Percentiles rank a stretch among this genome's conserved stretches.
These are phyloP conservation scores for Clitopilus passeckerianus DNA, from an alignment of 768 basidiomycete genomes.

Conservation along the genomic window DNA sequence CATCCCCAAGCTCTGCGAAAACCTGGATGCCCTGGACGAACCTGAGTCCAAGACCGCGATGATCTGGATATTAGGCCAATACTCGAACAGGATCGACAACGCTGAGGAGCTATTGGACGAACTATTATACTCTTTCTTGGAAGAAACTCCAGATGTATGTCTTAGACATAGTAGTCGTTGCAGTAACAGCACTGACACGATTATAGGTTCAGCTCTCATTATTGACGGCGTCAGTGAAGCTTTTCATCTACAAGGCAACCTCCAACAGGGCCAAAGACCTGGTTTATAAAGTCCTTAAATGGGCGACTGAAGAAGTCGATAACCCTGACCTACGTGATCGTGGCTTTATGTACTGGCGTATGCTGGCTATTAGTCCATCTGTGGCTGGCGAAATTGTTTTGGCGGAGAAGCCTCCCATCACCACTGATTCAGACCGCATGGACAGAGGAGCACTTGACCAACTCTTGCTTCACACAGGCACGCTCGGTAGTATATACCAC, in stretches of 20 bases:
- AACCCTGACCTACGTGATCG: conserved; percentile 97
- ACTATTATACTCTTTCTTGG: conserved; percentile 80
- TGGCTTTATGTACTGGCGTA: conserved; percentile 99
- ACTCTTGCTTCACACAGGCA: conserved; percentile 88
- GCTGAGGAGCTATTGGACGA: conserved; percentile 95
- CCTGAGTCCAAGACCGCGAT: conserved; percentile 96
- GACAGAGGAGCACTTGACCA: conserved; percentile 96
- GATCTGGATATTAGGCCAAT: conserved; percentile 98
- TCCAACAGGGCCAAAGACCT: conserved; percentile 84
- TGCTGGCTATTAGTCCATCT: conserved; percentile 88
- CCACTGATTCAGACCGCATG: conserved; percentile 98
- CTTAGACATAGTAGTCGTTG: background rate
- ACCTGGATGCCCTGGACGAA: conserved; percentile 89
- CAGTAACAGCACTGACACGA: background rate
- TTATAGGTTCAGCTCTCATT: conserved; percentile 90
- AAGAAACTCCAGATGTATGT: conserved; percentile 88
- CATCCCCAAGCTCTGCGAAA: conserved; percentile 89
- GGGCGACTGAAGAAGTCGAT: conserved; percentile 96
- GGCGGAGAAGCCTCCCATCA: conserved; percentile 91
- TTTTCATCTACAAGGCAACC: conserved; percentile 86
- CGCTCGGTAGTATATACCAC: conserved; percentile 94
- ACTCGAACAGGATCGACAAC: conserved; percentile 92
- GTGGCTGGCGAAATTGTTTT: conserved; percentile 89
- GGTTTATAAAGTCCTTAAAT: conserved; percentile 93
- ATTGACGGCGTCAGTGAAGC: conserved; percentile 90